Evolutionary conservation across 2,329 filamentous ascomycete genomes (phyloP), one percentile per base, ranked within the genome.

Genomic region (Colletotrichum shisoi): DNA sequence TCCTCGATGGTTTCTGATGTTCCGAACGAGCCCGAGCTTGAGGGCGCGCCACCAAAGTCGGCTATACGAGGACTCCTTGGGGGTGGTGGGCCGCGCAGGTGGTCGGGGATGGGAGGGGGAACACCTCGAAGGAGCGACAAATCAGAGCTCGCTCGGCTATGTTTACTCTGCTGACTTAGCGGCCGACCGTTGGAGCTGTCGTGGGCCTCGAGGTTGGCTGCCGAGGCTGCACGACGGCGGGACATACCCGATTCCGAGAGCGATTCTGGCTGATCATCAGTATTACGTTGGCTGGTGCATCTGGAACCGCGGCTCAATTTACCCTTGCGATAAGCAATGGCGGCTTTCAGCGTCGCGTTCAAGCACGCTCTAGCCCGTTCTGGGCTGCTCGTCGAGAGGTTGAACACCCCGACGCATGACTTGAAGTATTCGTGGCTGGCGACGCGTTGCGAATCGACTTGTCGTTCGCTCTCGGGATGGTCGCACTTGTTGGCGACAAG

Each of bases 401-500:
- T 90, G 75, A 93, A 90, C 61, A 90, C 87, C 69, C 88, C 87
- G 69, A 94, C 84, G 72, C 87, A 90, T 17, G 90, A 84, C 67
- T 90, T 85, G 71, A 91, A 91, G 70, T 86, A 82, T 56, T 85
- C 79, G 73, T 91, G 89, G 64, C 77, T 78, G 53, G 85, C 81
- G 49, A 95, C 84, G 62, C 81, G 85, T 34, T 87, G 83, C 15
- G 90, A 86, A 73, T 94, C 88, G 63, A 96, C 83, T 74, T 92
- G 86, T 74, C 91, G 89, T 67, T 87, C 82, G 65, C 86, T 84
- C 69, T 89, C 86, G 54, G 90, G 88, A 57, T 88, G 86, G 77
- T 97, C 94, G 81, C 92, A 96, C 83, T 97, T 97, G 77, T 90
- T 94, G 62, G 93, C 92, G 58, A 96, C 91, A 48, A 97, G 85